These are phyloP conservation scores for Calonectria pauciramosa DNA, from an alignment of 2,329 filamentous ascomycete genomes.

Conservation along the genomic window DNA sequence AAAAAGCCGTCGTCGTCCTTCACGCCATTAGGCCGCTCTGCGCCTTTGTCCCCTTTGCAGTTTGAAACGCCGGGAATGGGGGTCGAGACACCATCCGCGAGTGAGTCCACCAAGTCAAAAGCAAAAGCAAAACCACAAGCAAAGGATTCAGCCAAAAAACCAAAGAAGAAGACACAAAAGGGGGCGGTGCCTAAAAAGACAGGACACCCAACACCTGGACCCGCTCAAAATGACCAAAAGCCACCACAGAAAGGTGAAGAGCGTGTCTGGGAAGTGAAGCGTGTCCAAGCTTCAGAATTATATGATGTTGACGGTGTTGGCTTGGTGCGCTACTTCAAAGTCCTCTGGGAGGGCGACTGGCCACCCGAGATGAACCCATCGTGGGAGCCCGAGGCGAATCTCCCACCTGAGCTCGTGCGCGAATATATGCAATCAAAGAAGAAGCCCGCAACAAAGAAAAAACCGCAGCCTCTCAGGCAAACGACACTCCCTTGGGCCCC, in stretches of 20 bases:
- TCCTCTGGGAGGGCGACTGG: constrained; percentile 71
- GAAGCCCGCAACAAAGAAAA: constrained; percentile 23
- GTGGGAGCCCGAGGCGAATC: constrained; percentile 70
- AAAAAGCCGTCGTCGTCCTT: constrained; percentile 10
- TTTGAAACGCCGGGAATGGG: constrained; percentile 17
- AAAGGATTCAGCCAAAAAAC: constrained; percentile 12
- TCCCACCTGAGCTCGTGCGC: constrained; percentile 57
- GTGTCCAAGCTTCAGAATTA: constrained; percentile 58
- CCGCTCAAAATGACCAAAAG: not conserved
- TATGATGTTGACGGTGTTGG: constrained; percentile 53
- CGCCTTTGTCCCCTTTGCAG: constrained; percentile 22
- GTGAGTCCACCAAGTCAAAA: not conserved
- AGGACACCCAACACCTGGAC: not conserved
- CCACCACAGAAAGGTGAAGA: constrained; percentile 34
- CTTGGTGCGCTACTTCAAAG: constrained; percentile 61
- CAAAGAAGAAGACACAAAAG: constrained; percentile 21
- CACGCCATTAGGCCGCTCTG: constrained; percentile 12
- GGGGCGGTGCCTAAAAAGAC: not conserved
- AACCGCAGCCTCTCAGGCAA: constrained; percentile 41
- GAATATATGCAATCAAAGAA: constrained; percentile 54
- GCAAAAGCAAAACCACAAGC: constrained; percentile 15
- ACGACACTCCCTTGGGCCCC: constrained; percentile 40
- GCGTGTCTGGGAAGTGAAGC: constrained; percentile 58
- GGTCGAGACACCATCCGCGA: not conserved
- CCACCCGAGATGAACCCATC: constrained; percentile 68